phyloP scores from a whole-genome alignment of 345 rosid genomes.

The Gossypioides kirkii region DNA sequence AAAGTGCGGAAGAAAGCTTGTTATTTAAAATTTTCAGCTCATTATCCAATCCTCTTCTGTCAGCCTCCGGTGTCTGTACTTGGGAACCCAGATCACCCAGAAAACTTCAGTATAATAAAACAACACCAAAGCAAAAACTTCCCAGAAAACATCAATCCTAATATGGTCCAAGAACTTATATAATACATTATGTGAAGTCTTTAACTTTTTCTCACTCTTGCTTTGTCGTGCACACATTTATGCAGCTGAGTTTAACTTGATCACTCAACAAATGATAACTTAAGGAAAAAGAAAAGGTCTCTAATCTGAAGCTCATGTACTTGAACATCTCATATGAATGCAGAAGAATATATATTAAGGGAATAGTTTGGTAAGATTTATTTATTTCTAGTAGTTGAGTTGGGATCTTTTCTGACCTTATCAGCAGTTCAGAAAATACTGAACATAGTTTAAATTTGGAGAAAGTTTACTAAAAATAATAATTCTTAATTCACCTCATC shows the following conservation, averaged over 20 bases:
- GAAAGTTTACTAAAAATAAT: not conserved
- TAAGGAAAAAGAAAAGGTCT: not conserved
- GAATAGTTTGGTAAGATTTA: not conserved
- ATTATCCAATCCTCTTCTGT: slow-evolving; percentile 56
- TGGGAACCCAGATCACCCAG: slow-evolving; percentile 15
- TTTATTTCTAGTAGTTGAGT: not conserved
- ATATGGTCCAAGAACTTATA: not conserved
- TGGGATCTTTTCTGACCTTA: not conserved
- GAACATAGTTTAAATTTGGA: not conserved
- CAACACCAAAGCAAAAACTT: not conserved
- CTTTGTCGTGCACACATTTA: not conserved
- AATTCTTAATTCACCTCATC: slow-evolving; percentile 47
- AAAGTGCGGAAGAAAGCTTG: slow-evolving; percentile 51
- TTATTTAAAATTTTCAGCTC: slow-evolving; percentile 37
- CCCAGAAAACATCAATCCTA: not conserved
- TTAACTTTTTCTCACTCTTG: not conserved
- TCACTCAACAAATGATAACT: not conserved
- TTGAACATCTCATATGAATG: not conserved
- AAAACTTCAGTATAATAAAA: not conserved
- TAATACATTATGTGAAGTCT: not conserved
- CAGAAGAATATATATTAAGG: not conserved
- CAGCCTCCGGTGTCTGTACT: slow-evolving; percentile 42
- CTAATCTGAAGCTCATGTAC: not conserved
- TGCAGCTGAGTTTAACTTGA: not conserved
- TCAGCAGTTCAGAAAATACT: not conserved